A percentile compares a stretch with the other conserved stretches of the same genome.
phyloP scores from a whole-genome alignment of 1,139 yeast species.

The Candida tunisiensis region DNA sequence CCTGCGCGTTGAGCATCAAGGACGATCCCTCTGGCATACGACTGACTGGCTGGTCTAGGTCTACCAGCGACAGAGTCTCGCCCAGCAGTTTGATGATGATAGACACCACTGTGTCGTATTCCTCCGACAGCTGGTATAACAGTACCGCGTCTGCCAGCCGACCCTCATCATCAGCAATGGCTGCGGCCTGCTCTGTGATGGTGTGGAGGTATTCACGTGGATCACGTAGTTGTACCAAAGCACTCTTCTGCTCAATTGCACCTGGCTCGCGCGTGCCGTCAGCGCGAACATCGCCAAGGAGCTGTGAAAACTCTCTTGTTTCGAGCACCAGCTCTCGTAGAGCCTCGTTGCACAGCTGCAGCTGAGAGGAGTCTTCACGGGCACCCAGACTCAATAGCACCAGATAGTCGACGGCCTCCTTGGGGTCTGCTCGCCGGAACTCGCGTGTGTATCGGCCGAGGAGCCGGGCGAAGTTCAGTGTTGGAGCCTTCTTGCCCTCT shows the following conservation, averaged over 20 bases:
- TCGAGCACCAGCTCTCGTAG: slow-evolving; percentile 71
- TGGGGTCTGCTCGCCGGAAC: slow-evolving; percentile 75
- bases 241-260: slow-evolving; percentile 61
- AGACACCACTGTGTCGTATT: slow-evolving; percentile 67
- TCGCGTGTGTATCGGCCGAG: slow-evolving; percentile 43
- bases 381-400: slow-evolving; percentile 43
- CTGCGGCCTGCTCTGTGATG: slow-evolving; percentile 75
- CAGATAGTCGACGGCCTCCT: slow-evolving; percentile 79
- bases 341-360: slow-evolving; percentile 57
- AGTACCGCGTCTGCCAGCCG: slow-evolving; percentile 73
- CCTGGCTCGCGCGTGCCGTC: slow-evolving; percentile 68
- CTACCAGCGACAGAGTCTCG: slow-evolving; percentile 60
- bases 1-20: slow-evolving; percentile 16
- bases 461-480: slow-evolving; percentile 20
- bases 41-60: slow-evolving; percentile 44
- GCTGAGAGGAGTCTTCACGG: slow-evolving; percentile 26
- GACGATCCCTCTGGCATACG: slow-evolving; percentile 10
- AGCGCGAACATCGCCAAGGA: slow-evolving; percentile 63
- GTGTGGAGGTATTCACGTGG: slow-evolving; percentile 38
- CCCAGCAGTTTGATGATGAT: slow-evolving; percentile 67
- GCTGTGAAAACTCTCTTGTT: slow-evolving; percentile 66
- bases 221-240: slow-evolving; percentile 42
- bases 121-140: slow-evolving; percentile 77
- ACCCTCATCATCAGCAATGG: slow-evolving; percentile 84
- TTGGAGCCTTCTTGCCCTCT: slow-evolving; percentile 9